phyloP scores from a whole-genome alignment of 2,329 filamentous ascomycete genomes.

The Ceratocystis alfenasii region DNA sequence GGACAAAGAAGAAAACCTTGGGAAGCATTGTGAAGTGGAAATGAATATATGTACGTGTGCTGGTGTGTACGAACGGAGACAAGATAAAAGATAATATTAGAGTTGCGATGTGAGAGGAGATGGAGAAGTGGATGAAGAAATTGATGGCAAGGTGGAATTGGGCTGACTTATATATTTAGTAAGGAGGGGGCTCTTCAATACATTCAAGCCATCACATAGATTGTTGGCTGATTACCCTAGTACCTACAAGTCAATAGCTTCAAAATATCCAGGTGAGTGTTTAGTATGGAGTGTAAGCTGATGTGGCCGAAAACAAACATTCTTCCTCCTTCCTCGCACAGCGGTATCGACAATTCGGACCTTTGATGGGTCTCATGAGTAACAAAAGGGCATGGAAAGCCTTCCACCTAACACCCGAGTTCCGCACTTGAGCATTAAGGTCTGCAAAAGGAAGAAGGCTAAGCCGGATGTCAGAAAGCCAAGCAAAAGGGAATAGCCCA shows the following conservation, averaged over 20 bases:
- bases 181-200: too few relatives aligned
- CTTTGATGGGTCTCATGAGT: not conserved
- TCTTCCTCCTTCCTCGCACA: not conserved
- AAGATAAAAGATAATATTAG: not conserved
- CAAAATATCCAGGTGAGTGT: not conserved
- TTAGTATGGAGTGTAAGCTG: not conserved
- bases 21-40: slow-evolving; percentile 18
- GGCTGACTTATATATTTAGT: too few relatives aligned
- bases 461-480: not conserved
- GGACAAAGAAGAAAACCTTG: slow-evolving; percentile 21
- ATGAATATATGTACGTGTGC: too few relatives aligned
- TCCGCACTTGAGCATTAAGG: slow-evolving; percentile 1
- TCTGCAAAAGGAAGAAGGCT: slow-evolving; percentile 2
- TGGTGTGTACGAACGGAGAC: too few relatives aligned
- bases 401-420: not conserved
- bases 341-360: not conserved
- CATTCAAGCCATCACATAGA: not conserved
- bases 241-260: not conserved
- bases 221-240: not conserved
- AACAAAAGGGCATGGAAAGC: slow-evolving; percentile 6
- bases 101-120: not conserved
- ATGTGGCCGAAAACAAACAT: slow-evolving; percentile 2
- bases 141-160: not conserved
- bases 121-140: not conserved
- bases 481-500: not conserved